These are phyloP conservation scores for Chondrus crispus DNA, from an alignment of 23 red algal species.

Conservation along the genomic window DNA sequence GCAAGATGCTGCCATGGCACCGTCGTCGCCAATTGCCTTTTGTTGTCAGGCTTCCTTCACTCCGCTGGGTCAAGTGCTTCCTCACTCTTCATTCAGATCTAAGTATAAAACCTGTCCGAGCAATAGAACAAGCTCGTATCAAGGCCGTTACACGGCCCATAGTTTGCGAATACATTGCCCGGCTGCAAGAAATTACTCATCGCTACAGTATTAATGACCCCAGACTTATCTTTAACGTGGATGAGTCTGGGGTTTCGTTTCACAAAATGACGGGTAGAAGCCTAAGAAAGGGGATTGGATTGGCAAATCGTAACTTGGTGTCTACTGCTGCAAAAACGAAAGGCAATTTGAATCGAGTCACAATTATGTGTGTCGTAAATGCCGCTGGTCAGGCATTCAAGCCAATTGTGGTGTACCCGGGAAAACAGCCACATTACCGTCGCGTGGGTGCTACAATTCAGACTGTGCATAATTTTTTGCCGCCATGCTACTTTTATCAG, in stretches of 20 bases:
- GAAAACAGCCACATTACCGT: background rate
- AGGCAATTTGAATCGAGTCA: background rate
- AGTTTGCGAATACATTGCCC: background rate
- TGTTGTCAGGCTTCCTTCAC: no score
- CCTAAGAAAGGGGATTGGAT: background rate
- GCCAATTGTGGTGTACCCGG: background rate
- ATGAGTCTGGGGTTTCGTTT: background rate
- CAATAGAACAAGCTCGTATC: no score
- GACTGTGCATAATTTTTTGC: background rate
- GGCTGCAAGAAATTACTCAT: background rate
- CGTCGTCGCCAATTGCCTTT: no score
- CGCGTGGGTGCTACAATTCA: background rate
- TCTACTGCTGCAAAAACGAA: background rate
- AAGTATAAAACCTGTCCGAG: no score
- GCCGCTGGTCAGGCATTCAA: background rate
- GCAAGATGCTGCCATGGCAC: no score
- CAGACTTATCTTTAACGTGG: background rate
- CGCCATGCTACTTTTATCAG: background rate
- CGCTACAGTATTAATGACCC: background rate
- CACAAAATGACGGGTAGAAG: background rate
- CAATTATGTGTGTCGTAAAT: background rate
- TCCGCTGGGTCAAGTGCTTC: no score
- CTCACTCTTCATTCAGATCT: no score
- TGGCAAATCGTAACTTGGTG: background rate
- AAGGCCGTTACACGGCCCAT: background rate